phyloP scores from a whole-genome alignment of 495 filamentous ascomycete genomes.

The Podospora didyma region DNA sequence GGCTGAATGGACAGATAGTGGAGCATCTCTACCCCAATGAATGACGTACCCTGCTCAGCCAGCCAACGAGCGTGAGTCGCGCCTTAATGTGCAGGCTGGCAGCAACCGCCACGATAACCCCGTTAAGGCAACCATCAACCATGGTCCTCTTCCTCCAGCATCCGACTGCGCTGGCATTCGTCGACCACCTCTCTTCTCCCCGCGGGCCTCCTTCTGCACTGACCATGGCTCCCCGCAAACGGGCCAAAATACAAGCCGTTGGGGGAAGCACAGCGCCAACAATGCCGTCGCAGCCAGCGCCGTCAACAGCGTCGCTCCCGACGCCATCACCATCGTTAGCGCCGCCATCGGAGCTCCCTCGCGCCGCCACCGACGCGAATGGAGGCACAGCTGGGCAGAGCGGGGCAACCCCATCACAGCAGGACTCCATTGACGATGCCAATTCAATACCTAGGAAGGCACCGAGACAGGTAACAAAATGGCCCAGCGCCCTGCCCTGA shows the following conservation, averaged over 20 bases:
- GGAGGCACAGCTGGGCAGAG: background rate
- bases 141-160: background rate
- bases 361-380: background rate
- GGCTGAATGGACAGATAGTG: too few species aligned
- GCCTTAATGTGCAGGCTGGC: too few species aligned
- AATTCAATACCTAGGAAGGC: background rate
- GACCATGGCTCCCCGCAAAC: conserved; percentile 59
- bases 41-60: background rate
- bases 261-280: conserved; percentile 31
- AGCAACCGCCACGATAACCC: too few species aligned
- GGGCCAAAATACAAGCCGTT: conserved; percentile 55
- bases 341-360: background rate
- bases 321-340: conserved; percentile 11
- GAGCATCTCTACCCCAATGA: background rate
- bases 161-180: background rate
- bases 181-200: background rate
- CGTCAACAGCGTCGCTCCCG: conserved; percentile 8
- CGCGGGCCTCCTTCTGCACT: background rate
- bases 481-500: background rate
- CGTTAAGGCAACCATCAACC: too few species aligned
- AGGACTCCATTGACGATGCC: background rate
- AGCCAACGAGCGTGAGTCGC: too few species aligned
- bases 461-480: conserved; percentile 18
- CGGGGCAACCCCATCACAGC: conserved; percentile 1
- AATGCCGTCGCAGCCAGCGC: conserved; percentile 10